Conservation (phyloP, 1,139 yeast genomes). For the Geotrichum australiense region DNA sequence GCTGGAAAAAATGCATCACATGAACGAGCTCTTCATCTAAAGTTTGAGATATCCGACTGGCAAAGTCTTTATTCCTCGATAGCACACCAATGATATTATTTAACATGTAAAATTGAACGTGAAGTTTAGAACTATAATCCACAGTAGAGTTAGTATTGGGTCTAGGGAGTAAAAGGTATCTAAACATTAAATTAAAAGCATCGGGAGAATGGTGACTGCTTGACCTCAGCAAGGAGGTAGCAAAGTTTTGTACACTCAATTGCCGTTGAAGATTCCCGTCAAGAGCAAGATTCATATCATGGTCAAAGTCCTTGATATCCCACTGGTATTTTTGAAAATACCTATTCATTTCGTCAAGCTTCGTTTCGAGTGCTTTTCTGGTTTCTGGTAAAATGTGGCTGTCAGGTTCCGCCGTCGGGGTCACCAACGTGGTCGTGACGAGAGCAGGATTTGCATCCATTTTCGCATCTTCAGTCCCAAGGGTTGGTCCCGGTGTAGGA, state of each 20-base stretch:
- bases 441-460: no score
- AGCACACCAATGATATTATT: constrained; percentile 7
- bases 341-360: neutral
- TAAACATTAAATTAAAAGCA: constrained; percentile 1
- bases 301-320: constrained; percentile 1
- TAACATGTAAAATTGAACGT: constrained; percentile 13
- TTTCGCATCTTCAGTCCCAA: no score
- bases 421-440: no score
- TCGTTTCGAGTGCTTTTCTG: neutral
- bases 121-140: neutral
- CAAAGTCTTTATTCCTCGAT: neutral
- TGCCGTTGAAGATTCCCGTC: constrained; percentile 7
- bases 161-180: constrained; percentile 12
- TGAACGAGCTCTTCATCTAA: constrained; percentile 4
- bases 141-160: neutral
- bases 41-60: neutral
- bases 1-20: constrained; percentile 4
- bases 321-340: neutral
- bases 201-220: neutral
- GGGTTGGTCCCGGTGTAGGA: no score
- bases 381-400: no score
- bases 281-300: constrained; percentile 1
- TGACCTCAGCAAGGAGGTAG: constrained; percentile 2
- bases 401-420: no score
- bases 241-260: constrained; percentile 4